A percentile compares a stretch with the other conserved stretches of the same genome.
Conservation (phyloP, 2,329 filamentous ascomycete species). For the Capronia americana region DNA sequence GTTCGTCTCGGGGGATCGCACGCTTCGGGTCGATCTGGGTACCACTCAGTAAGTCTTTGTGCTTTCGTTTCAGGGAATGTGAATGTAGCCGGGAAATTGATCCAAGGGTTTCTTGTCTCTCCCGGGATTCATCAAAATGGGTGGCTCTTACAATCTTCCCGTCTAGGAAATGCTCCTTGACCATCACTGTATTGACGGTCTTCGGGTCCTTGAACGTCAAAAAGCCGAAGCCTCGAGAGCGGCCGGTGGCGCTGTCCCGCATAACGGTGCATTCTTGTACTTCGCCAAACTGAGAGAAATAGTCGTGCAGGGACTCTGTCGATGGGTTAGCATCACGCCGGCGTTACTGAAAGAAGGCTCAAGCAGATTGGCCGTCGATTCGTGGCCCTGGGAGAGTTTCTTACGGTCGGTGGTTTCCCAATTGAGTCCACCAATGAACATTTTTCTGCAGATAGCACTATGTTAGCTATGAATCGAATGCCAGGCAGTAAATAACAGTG, state of each 20-base stretch:
- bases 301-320: slow-evolving; percentile 91
- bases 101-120: slow-evolving; percentile 33
- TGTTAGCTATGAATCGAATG: slow-evolving; percentile 43
- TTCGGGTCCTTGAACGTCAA: slow-evolving; percentile 97
- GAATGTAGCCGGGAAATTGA: slow-evolving; percentile 20
- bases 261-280: slow-evolving; percentile 99
- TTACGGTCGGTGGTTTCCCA: slow-evolving; percentile 99
- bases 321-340: slow-evolving; percentile 15
- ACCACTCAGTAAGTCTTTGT: slow-evolving; percentile 40
- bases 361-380: slow-evolving; percentile 4
- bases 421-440: slow-evolving; percentile 98
- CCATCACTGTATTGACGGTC: slow-evolving; percentile 99
- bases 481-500: not conserved
- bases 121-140: slow-evolving; percentile 37
- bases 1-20: slow-evolving; percentile 94
- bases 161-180: slow-evolving; percentile 97
- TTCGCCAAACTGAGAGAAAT: slow-evolving; percentile 97
- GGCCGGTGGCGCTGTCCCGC: slow-evolving; percentile 90
- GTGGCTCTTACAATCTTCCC: slow-evolving; percentile 84
- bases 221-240: slow-evolving; percentile 95
- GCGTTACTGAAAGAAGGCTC: not conserved
- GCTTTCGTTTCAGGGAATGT: slow-evolving; percentile 7
- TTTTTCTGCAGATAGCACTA: slow-evolving; percentile 72
- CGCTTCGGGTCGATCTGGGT: slow-evolving; percentile 93
- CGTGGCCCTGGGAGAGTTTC: slow-evolving; percentile 47